phyloP scores from a whole-genome alignment of 495 filamentous ascomycete genomes.

The Penicillium canescens region DNA sequence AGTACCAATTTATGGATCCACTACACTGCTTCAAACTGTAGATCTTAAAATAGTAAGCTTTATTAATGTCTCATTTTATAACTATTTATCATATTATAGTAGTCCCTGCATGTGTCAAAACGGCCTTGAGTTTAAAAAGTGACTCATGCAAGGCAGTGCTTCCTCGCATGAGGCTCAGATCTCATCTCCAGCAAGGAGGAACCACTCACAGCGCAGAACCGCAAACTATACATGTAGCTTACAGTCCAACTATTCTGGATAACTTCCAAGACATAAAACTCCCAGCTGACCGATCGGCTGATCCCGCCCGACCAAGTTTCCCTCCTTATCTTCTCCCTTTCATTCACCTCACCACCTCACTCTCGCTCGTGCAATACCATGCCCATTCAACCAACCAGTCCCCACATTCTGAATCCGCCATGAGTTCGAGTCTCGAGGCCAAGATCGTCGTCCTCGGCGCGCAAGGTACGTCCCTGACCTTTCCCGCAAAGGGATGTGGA shows the following conservation, averaged over 20 bases:
- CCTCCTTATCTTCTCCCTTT: slow-evolving; percentile 1
- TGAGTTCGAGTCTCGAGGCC: slow-evolving; percentile 80
- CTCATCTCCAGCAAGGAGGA: not conserved
- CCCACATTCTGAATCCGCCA: slow-evolving; percentile 40
- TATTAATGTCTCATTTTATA: not conserved
- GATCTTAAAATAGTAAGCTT: not conserved
- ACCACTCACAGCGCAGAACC: not conserved
- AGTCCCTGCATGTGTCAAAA: slow-evolving; percentile 2
- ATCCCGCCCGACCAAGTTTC: slow-evolving; percentile 12
- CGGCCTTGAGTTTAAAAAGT: slow-evolving; percentile 2
- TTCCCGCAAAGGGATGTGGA: too few relatives aligned
- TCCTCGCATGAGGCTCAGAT: slow-evolving; percentile 10
- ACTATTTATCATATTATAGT: too few relatives aligned
- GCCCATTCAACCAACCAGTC: slow-evolving; percentile 28
- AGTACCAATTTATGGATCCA: not conserved
- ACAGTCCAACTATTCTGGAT: not conserved
- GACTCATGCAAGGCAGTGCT: slow-evolving; percentile 5
- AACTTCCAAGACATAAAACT: too few relatives aligned
- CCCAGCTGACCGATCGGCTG: slow-evolving; percentile 4
- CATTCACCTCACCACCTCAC: not conserved
- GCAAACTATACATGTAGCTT: not conserved
- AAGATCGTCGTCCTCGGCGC: slow-evolving; percentile 90
- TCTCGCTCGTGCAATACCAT: slow-evolving; percentile 18
- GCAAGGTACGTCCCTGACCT: slow-evolving; percentile 51
- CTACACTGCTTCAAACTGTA: not conserved